Percentiles rank a stretch among this genome's conserved stretches.
Evolutionary conservation across 1,139 yeast species (phyloP).

Genomic region (Yamadazyma taylorii): DNA sequence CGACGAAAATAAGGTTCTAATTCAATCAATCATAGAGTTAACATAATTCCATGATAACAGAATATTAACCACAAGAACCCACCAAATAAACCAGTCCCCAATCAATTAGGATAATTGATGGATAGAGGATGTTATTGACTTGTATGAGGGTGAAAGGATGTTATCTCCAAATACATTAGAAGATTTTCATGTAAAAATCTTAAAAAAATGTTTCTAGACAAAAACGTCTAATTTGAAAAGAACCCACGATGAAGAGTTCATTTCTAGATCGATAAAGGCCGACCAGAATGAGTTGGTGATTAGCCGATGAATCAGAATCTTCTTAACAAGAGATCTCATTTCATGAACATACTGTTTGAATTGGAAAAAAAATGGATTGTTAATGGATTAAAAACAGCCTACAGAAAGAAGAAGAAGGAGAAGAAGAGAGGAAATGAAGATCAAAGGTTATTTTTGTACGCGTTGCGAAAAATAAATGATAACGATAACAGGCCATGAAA

Average conservation of each 20-base stretch:
- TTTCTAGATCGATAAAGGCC: constrained; percentile 1
- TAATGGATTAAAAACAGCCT: neutral
- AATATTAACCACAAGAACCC: too few relatives aligned
- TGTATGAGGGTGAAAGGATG: neutral
- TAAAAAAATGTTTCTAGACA: neutral
- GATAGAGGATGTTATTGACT: neutral
- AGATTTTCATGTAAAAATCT: neutral
- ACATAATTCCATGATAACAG: too few relatives aligned
- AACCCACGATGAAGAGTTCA: neutral
- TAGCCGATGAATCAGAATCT: too few relatives aligned
- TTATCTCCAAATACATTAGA: constrained; percentile 1
- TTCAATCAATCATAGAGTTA: neutral
- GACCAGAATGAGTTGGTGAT: neutral
- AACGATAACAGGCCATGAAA: neutral
- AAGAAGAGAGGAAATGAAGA: neutral
- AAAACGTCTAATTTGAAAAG: neutral
- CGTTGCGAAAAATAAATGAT: neutral
- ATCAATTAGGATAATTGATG: too few relatives aligned
- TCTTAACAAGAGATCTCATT: too few relatives aligned
- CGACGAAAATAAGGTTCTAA: neutral
- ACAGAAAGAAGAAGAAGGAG: neutral
- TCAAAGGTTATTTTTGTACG: neutral
- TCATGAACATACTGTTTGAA: too few relatives aligned
- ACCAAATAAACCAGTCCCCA: too few relatives aligned
- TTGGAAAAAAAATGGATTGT: too few relatives aligned